A percentile compares a stretch with the other conserved stretches of the same genome.
phyloP scores from a whole-genome alignment of 495 filamentous ascomycete species.

The Penicillium crystallinum region DNA sequence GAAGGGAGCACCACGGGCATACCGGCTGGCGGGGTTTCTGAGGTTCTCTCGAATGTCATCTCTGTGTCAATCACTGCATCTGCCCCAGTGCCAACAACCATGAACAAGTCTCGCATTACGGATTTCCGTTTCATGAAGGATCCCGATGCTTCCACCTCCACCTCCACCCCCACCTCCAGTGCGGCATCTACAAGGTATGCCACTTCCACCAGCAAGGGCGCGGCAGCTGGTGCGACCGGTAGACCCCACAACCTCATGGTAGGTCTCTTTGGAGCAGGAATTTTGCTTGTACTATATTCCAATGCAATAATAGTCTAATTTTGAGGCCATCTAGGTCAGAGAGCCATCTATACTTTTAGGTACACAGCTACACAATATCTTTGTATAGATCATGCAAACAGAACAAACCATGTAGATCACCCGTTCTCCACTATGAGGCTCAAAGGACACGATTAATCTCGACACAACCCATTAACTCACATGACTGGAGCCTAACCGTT shows the following conservation, averaged over 20 bases:
- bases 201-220: background rate
- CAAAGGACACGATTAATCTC: background rate
- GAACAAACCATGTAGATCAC: background rate
- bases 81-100: background rate
- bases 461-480: background rate
- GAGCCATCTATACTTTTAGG: too few species aligned
- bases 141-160: too few species aligned
- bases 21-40: background rate
- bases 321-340: background rate
- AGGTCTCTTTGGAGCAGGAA: background rate
- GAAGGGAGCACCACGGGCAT: background rate
- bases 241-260: background rate
- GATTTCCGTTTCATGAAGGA: background rate
- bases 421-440: background rate
- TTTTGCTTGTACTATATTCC: background rate
- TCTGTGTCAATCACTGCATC: background rate
- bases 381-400: background rate
- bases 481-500: background rate
- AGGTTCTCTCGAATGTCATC: background rate
- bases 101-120: background rate
- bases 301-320: background rate
- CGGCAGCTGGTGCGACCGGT: background rate
- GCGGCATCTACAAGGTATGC: background rate
- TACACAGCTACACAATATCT: background rate
- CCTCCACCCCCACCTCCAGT: background rate